Evolutionary conservation across 345 rosid species (phyloP).

Genomic region (Syzygium grande): DNA sequence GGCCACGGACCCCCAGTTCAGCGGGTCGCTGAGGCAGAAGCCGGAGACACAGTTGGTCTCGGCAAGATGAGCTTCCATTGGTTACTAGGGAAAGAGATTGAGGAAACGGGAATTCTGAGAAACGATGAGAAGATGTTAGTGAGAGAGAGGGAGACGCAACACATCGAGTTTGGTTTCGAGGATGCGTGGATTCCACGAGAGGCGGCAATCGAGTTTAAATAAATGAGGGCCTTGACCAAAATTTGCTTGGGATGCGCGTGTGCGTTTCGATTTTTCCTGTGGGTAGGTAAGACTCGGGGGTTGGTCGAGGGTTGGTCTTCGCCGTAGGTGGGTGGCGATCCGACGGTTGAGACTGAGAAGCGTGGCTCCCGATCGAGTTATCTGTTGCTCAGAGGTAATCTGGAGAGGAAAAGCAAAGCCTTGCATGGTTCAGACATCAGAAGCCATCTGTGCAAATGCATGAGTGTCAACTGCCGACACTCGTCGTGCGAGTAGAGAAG

Average conservation of each 20-base stretch:
- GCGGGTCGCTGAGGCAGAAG: constrained; percentile 29
- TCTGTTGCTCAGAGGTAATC: too few species aligned
- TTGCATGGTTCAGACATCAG: background rate
- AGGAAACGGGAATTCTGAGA: background rate
- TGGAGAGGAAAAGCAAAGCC: background rate
- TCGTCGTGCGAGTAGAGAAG: background rate
- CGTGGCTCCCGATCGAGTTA: background rate
- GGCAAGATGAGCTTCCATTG: background rate
- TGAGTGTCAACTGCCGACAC: background rate
- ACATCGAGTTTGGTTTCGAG: background rate
- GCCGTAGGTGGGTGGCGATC: constrained; percentile 1
- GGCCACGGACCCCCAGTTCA: constrained; percentile 72
- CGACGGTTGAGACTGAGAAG: background rate
- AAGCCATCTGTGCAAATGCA: background rate
- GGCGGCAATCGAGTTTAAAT: background rate
- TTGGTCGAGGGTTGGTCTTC: constrained; percentile 8
- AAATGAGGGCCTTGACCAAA: background rate
- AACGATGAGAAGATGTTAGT: background rate
- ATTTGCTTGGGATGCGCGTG: background rate
- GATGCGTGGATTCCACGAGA: constrained; percentile 14
- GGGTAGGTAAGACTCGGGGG: constrained; percentile 3
- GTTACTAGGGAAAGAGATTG: background rate
- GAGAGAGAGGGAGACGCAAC: background rate
- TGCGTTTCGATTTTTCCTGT: background rate
- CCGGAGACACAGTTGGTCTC: background rate